Conservation (phyloP, 208 protist species). For the Naegleria fowleri region DNA sequence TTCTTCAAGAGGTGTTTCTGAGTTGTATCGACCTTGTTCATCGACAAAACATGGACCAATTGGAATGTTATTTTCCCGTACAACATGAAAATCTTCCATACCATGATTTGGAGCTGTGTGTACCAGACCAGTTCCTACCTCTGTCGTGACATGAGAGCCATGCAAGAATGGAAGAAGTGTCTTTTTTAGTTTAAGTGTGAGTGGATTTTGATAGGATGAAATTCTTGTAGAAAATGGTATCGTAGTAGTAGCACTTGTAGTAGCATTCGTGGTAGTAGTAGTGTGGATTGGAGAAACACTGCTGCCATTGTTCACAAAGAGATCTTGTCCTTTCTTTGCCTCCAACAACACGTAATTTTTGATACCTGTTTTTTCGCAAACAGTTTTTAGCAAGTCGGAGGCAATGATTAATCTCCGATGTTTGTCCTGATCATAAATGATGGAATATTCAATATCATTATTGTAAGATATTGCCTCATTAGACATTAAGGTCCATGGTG, state of each 20-base stretch:
- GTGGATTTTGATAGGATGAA: neutral
- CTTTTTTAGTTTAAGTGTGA: neutral
- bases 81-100: conserved; percentile 51
- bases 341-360: neutral
- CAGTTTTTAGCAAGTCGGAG: neutral
- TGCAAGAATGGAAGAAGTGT: conserved; percentile 25
- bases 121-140: conserved; percentile 62
- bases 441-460: conserved; percentile 46
- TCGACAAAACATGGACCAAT: conserved; percentile 45
- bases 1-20: conserved; percentile 25
- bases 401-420: conserved; percentile 23
- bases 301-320: neutral
- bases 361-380: neutral
- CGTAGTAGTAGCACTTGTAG: too few species aligned
- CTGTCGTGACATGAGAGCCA: conserved; percentile 60
- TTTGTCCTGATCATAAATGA: conserved; percentile 28
- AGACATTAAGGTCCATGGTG: conserved; percentile 68
- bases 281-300: too few species aligned
- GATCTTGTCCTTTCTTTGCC: neutral
- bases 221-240: too few species aligned
- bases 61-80: conserved; percentile 23
- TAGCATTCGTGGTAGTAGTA: too few species aligned
- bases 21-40: conserved; percentile 48
- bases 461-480: conserved; percentile 62
- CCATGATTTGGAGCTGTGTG: conserved; percentile 73